Conservation (phyloP, 352 stramenopile species). For the Phytopythium helicoides region DNA sequence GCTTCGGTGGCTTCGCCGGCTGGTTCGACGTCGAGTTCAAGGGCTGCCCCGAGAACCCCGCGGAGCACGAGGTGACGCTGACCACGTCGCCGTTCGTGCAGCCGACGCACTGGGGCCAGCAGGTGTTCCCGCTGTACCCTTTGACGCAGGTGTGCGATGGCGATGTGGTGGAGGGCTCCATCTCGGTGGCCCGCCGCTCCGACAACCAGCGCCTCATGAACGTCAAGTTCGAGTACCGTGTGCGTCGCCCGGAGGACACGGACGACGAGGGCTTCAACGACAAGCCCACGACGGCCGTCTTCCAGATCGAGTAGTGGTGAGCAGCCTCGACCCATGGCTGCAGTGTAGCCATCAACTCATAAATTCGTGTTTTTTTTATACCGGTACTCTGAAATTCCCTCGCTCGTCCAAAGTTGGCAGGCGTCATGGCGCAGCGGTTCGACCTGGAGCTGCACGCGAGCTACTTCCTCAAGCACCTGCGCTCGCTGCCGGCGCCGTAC, state of each 20-base stretch:
- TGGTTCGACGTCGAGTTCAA: slow-evolving; percentile 99
- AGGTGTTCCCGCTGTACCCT: slow-evolving; percentile 84
- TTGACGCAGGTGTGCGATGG: slow-evolving; percentile 82
- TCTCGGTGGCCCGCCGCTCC: slow-evolving; percentile 68
- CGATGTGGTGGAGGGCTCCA: slow-evolving; percentile 65
- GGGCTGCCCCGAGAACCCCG: slow-evolving; percentile 78
- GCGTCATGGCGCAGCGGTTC: slow-evolving; percentile 35
- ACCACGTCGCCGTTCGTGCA: slow-evolving; percentile 90
- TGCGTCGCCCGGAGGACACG: slow-evolving; percentile 61
- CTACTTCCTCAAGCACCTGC: slow-evolving; percentile 84
- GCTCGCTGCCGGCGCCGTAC: slow-evolving; percentile 65
- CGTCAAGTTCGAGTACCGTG: slow-evolving; percentile 82
- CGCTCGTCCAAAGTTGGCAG: no score
- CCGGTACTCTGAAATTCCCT: no score
- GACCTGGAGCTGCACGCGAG: slow-evolving; percentile 72
- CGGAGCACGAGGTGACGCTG: slow-evolving; percentile 79
- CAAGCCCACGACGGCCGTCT: slow-evolving; percentile 56
- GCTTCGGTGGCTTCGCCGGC: slow-evolving; percentile 93
- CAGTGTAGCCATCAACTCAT: no score
- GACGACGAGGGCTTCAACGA: slow-evolving; percentile 35
- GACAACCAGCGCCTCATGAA: slow-evolving; percentile 90
- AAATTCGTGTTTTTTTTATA: slow-evolving; percentile 27
- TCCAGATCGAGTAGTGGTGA: slow-evolving; percentile 80
- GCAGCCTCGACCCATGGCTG: no score
- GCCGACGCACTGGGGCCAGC: slow-evolving; percentile 87